Evolutionary conservation across 2,329 filamentous ascomycete species (phyloP), one percentile per base, ranked within the genome.

Genomic region (Trichophyton simii): DNA sequence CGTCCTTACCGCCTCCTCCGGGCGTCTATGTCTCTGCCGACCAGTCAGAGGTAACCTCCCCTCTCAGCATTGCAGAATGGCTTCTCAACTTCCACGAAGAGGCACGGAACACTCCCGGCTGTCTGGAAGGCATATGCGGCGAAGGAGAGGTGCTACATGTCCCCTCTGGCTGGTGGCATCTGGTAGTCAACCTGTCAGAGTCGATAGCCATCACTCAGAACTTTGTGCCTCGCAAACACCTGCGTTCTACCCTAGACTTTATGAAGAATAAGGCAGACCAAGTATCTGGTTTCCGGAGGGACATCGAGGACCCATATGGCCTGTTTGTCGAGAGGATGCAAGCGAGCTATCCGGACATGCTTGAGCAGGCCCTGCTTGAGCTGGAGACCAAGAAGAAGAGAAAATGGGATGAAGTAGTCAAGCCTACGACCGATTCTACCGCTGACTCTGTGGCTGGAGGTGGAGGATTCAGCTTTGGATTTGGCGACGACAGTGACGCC

Each of bases 41-140:
- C 70, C 87, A 89, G 70, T 91, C 89, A 70, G 92, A 97, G 74
- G 91, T 97, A 58, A 97, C 92, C 0, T 91, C 87, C 60, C 94
- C 92, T 0, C 81, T 97, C 9, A 95, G 89, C 74, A 96, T 97
- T 67, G 90, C 91, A n/a, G 92, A 97, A 75, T 97, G 94, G 87
- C 81, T 97, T 6, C 80, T 97, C 13, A 86, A 87, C 31, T 97
- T 96, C 73, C 94, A 97, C 70, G 82, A 82, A 1, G 87, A 91
- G 69, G 94, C 92, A 8, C 83, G 92, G 59, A 79, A 77, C 59
- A 84, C 86, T 1, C 83, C 86, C 0, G 89, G 87, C 9, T 96
- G 91, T 68, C 75, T 87, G 34, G 92, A 97, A 75, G 92, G 90
- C 0, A 85, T 97, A 31, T 97, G 92, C 71, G 75, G 78, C 13